Evolutionary conservation across 495 filamentous ascomycete genomes (phyloP), one percentile per base, ranked within the genome.

Genomic region (Xylona heveae): DNA sequence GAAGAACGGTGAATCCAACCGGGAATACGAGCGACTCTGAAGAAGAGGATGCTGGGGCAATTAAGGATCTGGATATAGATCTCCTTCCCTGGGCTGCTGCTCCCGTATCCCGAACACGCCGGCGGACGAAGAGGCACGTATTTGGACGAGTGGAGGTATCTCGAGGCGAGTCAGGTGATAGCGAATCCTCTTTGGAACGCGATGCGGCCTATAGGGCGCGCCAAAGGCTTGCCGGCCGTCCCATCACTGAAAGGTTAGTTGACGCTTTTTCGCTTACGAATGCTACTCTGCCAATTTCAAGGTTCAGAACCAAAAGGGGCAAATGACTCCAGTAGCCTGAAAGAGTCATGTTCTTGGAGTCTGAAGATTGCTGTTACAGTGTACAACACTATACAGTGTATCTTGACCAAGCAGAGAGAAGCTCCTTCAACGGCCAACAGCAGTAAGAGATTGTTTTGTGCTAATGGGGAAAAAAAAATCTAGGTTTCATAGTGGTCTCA

Each of bases 11-110:
- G 31, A 36, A 15, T 40, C 8, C 19, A 27, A 27, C 33, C 25
- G 35, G 47, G 14, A 37, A 45, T 33, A 32, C 33, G 31, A 41
- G 34, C 6, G 39, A 51, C 8, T 39, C 43, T 9, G 42, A 44
- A 5, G 40, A 43, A 13, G 43, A 52, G 19, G 48, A 47, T 10
- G 50, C 48, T 13, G 34, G 46, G 7, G 42, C 51, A n/a, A n/a
- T n/a, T n/a, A n/a, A n/a, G n/a, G n/a, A n/a, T n/a, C 42, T 75
- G 28, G 69, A 77, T 23, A 57, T 75, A 39, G 58, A 68, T 44
- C 62, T 74, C 34, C 66, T 62, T 10, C 58, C 61, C 30, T 53
- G 58, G 8, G 51, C n/a, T n/a, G n/a, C n/a, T n/a, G n/a, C n/a
- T n/a, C n/a, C n/a, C n/a, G n/a, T n/a, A n/a, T n/a, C n/a, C n/a